Evolutionary conservation across 2,329 filamentous ascomycete genomes (phyloP).

Genomic region (Anisogramma anomala): DNA sequence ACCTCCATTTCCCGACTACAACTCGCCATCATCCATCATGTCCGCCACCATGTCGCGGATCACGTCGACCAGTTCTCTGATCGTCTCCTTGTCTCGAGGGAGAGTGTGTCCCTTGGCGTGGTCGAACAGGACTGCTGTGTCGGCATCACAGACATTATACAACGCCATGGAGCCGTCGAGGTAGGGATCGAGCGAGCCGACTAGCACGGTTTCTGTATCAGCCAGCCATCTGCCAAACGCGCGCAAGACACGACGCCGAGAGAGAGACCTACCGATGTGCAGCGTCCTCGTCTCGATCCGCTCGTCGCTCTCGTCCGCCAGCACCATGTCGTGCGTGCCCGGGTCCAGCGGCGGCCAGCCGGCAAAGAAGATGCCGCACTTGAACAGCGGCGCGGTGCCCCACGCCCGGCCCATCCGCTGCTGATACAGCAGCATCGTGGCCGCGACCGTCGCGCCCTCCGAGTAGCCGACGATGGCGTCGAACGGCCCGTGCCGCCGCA

Average conservation of each 20-base stretch:
- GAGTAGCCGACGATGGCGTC: conserved; percentile 50
- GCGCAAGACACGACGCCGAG: background rate
- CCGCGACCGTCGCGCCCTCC: conserved; percentile 46
- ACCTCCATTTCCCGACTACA: background rate
- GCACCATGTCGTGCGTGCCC: conserved; percentile 30
- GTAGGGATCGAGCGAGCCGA: conserved; percentile 48
- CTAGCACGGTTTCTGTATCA: conserved; percentile 16
- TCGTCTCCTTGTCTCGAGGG: conserved; percentile 39
- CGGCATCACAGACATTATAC: conserved; percentile 49
- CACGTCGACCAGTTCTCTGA: conserved; percentile 35
- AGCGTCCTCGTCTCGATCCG: conserved; percentile 41
- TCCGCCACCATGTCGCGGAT: conserved; percentile 24
- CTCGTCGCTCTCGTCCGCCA: conserved; percentile 37
- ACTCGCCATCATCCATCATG: conserved; percentile 8
- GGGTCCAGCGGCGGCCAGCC: conserved; percentile 42
- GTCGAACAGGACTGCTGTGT: conserved; percentile 50
- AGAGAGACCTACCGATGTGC: conserved; percentile 33
- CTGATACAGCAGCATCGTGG: conserved; percentile 41
- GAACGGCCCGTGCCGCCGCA: conserved; percentile 21
- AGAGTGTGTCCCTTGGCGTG: conserved; percentile 54
- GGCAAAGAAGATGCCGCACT: conserved; percentile 40
- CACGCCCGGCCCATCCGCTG: conserved; percentile 22
- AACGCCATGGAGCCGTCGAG: conserved; percentile 48
- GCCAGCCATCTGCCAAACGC: background rate
- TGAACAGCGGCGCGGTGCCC: conserved; percentile 26